These are phyloP conservation scores for Neurospora sublineolata DNA, from an alignment of 495 filamentous ascomycete genomes.

Conservation along the genomic window DNA sequence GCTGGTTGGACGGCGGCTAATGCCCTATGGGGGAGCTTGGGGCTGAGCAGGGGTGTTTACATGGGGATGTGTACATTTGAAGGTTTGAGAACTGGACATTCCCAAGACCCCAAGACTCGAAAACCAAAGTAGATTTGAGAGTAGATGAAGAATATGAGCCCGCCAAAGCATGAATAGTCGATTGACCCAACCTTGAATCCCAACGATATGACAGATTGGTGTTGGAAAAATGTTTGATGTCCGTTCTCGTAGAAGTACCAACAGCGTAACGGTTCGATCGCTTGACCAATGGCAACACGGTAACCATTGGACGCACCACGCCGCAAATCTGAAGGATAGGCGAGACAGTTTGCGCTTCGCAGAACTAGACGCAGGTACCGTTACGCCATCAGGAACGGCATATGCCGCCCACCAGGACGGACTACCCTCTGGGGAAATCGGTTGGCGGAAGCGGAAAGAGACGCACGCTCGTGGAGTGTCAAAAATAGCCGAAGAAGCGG, in stretches of 20 bases:
- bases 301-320: not conserved
- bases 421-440: not conserved
- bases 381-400: not conserved
- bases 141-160: not conserved
- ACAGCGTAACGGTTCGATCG: not conserved
- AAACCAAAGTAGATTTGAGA: not conserved
- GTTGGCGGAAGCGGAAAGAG: constrained; percentile 13
- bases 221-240: not conserved
- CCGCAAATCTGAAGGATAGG: not conserved
- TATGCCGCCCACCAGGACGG: not conserved
- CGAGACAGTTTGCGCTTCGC: not conserved
- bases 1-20: constrained; percentile 32
- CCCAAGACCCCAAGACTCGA: not conserved
- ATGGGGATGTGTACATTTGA: not conserved
- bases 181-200: not conserved
- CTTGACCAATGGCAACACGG: not conserved
- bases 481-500: constrained; percentile 7
- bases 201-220: not conserved
- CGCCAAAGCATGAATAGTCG: not conserved
- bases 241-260: not conserved
- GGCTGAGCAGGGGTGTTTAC: constrained; percentile 1
- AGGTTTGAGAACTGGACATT: not conserved
- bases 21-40: constrained; percentile 9
- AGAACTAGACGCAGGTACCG: not conserved
- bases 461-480: constrained; percentile 9